A percentile compares a stretch with the other conserved stretches of the same genome.
phyloP scores from a whole-genome alignment of 1,284 basidiomycete species.

The Puccinia sorghi region DNA sequence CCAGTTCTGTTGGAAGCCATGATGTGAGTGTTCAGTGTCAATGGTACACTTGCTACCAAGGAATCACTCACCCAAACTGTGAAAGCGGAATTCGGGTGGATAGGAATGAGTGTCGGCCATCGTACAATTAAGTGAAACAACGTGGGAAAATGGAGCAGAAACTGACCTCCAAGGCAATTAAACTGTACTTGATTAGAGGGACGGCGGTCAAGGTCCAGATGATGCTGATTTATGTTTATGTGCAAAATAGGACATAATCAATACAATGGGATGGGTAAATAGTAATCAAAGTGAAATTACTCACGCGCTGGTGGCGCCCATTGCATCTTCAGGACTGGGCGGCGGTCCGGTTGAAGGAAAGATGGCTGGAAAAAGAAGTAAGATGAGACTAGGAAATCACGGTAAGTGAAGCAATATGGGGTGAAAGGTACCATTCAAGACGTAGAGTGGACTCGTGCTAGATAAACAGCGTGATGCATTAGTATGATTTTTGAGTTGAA shows the following conservation, averaged over 20 bases:
- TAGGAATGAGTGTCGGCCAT: not conserved
- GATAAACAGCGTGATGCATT: not conserved
- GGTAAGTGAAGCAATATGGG: not conserved
- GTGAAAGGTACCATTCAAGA: conserved; percentile 38
- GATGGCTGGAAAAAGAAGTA: conserved; percentile 15
- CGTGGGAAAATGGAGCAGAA: not conserved
- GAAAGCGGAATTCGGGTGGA: not conserved
- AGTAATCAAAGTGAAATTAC: not conserved
- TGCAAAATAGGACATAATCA: not conserved
- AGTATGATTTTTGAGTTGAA: not conserved
- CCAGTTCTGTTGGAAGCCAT: conserved; percentile 26
- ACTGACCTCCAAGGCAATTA: conserved; percentile 46
- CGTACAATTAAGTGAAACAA: not conserved
- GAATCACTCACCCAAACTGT: conserved; percentile 15
- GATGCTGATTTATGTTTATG: conserved; percentile 16
- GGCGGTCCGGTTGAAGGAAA: conserved; percentile 27
- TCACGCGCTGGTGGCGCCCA: conserved; percentile 47
- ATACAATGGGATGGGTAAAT: not conserved
- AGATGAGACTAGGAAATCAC: not conserved
- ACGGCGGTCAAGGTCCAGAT: conserved; percentile 48
- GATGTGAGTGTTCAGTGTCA: not conserved
- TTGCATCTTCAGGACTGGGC: conserved; percentile 38
- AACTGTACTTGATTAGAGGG: conserved; percentile 45
- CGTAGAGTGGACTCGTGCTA: conserved; percentile 48
- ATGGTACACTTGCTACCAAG: not conserved